phyloP scores from a whole-genome alignment of 306 rosid species.

The Pterocarpus macrocarpus region DNA sequence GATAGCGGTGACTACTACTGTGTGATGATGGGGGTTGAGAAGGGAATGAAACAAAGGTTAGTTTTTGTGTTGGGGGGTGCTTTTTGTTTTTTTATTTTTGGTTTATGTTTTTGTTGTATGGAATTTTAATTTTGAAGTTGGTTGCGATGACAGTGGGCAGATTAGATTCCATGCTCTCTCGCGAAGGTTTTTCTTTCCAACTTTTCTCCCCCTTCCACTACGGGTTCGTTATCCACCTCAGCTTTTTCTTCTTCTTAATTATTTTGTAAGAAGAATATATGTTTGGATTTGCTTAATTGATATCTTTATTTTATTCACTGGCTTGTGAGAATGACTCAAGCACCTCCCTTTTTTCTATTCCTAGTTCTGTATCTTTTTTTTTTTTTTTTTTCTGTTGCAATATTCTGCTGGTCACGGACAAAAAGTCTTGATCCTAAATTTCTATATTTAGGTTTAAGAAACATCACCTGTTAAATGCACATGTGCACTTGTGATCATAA shows the following conservation, averaged over 20 bases:
- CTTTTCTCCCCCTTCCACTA: conserved; percentile 51
- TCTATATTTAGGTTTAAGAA: conserved; percentile 17
- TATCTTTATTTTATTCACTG: conserved; percentile 22
- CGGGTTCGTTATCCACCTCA: conserved; percentile 59
- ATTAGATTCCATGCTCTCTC: conserved; percentile 84
- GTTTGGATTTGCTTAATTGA: not conserved
- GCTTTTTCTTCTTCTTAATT: not conserved
- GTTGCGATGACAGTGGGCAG: conserved; percentile 52
- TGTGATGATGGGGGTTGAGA: not conserved
- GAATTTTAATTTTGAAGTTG: conserved; percentile 10
- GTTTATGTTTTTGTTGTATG: not conserved
- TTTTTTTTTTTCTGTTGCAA: not conserved
- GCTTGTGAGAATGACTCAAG: conserved; percentile 32
- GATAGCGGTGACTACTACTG: conserved; percentile 53
- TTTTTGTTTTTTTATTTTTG: conserved; percentile 41
- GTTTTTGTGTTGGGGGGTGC: conserved; percentile 34
- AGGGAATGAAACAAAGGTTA: conserved; percentile 12
- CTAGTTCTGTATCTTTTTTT: not conserved
- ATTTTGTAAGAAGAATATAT: not conserved
- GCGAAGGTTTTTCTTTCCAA: conserved; percentile 61
- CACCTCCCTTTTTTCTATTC: conserved; percentile 11
- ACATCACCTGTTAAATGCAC: conserved; percentile 24
- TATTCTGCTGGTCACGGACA: conserved; percentile 16
- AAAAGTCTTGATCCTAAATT: conserved; percentile 34
- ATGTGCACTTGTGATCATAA: conserved; percentile 32